A percentile compares a stretch with the other conserved stretches of the same genome.
These are phyloP conservation scores for Kwoniella bestiolae DNA, from an alignment of 768 basidiomycete genomes.

Conservation along the genomic window DNA sequence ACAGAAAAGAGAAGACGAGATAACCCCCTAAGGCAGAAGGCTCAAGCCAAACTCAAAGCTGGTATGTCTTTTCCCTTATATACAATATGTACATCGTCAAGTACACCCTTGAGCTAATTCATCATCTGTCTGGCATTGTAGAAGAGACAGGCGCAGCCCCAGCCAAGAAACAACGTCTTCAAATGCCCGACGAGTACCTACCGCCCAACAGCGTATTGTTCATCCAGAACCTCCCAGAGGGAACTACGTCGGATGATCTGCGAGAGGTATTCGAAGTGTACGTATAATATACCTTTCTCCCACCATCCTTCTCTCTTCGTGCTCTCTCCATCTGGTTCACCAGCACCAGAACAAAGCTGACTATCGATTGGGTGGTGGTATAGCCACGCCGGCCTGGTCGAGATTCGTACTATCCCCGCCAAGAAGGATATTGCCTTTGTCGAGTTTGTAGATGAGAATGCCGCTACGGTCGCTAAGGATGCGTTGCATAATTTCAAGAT, in stretches of 20 bases:
- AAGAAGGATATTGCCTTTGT: constrained; percentile 99
- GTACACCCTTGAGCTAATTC: not conserved
- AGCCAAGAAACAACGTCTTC: constrained; percentile 64
- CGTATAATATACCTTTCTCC: no score
- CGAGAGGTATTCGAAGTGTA: constrained; percentile 89
- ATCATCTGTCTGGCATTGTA: constrained; percentile 54
- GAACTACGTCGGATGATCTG: constrained; percentile 88
- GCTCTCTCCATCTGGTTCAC: no score
- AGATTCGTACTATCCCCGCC: constrained; percentile 97
- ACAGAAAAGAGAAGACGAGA: constrained; percentile 79
- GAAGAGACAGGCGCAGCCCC: constrained; percentile 39
- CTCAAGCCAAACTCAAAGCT: constrained; percentile 79
- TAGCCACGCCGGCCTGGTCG: constrained; percentile 92
- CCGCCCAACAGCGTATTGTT: constrained; percentile 99
- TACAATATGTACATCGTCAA: not conserved
- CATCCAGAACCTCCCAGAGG: constrained; percentile 93
- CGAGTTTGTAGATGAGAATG: constrained; percentile 91
- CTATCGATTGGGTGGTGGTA: not conserved
- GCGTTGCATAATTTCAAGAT: constrained; percentile 97
- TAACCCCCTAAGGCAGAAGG: constrained; percentile 87
- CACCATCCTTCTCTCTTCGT: no score
- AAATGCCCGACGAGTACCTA: constrained; percentile 99
- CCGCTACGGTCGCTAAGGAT: constrained; percentile 88
- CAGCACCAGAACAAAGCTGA: no score
- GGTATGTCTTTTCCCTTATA: constrained; percentile 60